A percentile compares a stretch with the other conserved stretches of the same genome.
These are phyloP conservation scores for Physcomitrellopsis africana DNA, from an alignment of 225 moss, liverwort and hornwort genomes.

Conservation along the genomic window DNA sequence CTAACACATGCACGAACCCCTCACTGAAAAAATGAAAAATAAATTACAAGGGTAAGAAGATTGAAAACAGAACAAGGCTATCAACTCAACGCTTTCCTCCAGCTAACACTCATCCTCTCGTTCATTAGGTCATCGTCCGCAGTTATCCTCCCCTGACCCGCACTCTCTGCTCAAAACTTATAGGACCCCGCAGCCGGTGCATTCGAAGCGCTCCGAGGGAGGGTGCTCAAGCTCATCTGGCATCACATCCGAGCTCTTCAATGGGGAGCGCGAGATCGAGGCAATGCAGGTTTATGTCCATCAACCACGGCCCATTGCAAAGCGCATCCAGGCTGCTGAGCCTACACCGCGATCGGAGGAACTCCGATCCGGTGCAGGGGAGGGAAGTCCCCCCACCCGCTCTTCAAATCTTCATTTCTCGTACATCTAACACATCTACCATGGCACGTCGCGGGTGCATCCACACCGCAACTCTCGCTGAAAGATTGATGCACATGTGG, in stretches of 20 bases:
- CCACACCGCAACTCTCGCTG: no score
- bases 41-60: no score
- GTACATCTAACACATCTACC: not conserved
- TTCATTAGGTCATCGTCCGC: no score
- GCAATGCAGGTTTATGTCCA: slow-evolving; percentile 24
- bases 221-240: not conserved
- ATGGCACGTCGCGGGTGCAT: no score
- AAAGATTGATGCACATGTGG: not conserved
- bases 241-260: not conserved
- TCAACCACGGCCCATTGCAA: slow-evolving; percentile 22
- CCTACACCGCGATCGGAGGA: slow-evolving; percentile 5
- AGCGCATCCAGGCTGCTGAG: slow-evolving; percentile 17
- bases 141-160: no score
- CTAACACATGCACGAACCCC: no score
- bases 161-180: no score
- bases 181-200: no score
- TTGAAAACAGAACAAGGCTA: no score
- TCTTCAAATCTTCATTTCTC: not conserved
- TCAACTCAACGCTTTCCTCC: no score
- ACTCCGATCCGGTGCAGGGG: not conserved
- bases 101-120: no score
- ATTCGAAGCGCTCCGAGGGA: not conserved
- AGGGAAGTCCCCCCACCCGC: not conserved
- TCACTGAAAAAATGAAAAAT: no score
- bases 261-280: slow-evolving; percentile 23